These are phyloP conservation scores for Blastobotrys serpentis DNA, from an alignment of 1,139 yeast genomes.

Conservation along the genomic window DNA sequence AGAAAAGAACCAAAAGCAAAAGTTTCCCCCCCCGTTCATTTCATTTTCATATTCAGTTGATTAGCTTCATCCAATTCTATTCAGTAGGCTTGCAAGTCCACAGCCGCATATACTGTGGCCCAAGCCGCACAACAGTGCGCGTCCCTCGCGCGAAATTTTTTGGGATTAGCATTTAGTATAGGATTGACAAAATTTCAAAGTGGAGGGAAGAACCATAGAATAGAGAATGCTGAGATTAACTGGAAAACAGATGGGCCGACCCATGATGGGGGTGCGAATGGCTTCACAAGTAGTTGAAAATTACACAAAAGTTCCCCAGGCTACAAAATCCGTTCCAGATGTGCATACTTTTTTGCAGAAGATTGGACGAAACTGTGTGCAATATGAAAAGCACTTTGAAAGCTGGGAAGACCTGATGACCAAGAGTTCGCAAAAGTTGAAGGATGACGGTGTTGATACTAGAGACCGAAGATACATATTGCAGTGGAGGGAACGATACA, in stretches of 20 bases:
- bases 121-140: too few species aligned
- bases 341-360: constrained; percentile 65
- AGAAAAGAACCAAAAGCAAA: too few species aligned
- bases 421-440: constrained; percentile 52
- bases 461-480: constrained; percentile 59
- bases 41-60: too few species aligned
- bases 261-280: constrained; percentile 2
- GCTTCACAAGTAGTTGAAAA: constrained; percentile 9
- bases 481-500: constrained; percentile 47
- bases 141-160: too few species aligned
- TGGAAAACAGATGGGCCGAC: constrained; percentile 1
- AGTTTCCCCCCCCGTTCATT: too few species aligned
- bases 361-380: constrained; percentile 74
- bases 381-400: constrained; percentile 70
- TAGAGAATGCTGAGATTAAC: too few species aligned
- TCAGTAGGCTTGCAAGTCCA: too few species aligned
- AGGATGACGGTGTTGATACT: constrained; percentile 71
- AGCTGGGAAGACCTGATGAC: constrained; percentile 53
- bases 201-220: too few species aligned
- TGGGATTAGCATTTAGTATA: too few species aligned
- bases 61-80: too few species aligned
- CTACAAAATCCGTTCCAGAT: constrained; percentile 61
- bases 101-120: too few species aligned
- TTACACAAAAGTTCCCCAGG: constrained; percentile 41
- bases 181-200: too few species aligned